phyloP scores from a whole-genome alignment of 164 flowering plant genomes.

The Paratinospora sagittata region DNA sequence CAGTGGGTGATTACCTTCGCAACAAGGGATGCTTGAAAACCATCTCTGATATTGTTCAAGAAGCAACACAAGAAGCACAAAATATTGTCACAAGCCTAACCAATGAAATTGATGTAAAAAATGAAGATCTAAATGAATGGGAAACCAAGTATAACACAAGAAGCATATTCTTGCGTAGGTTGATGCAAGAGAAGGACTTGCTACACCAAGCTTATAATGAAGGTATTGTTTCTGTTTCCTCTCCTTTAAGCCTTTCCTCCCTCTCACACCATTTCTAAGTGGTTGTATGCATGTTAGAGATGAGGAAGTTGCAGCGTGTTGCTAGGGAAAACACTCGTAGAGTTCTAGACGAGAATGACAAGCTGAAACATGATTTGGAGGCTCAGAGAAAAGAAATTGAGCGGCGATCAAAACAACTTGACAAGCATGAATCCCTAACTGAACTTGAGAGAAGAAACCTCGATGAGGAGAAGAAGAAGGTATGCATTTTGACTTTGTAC shows the following conservation, averaged over 20 bases:
- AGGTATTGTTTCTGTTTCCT: conserved; percentile 31
- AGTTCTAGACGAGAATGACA: conserved; percentile 46
- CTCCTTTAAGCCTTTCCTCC: not conserved
- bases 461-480: conserved; percentile 44
- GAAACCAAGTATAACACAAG: conserved; percentile 41
- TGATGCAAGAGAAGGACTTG: conserved; percentile 56
- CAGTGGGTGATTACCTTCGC: conserved; percentile 65
- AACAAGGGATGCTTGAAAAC: conserved; percentile 67
- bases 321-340: conserved; percentile 36
- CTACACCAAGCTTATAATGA: conserved; percentile 60
- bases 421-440: conserved; percentile 44
- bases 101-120: conserved; percentile 59
- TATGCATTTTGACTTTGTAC: no score
- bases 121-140: conserved; percentile 49
- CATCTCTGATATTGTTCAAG: conserved; percentile 56
- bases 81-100: conserved; percentile 61
- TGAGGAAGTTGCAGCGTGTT: conserved; percentile 4
- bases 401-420: conserved; percentile 28
- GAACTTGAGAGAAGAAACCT: conserved; percentile 57
- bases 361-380: conserved; percentile 31
- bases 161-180: conserved; percentile 25
- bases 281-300: conserved; percentile 5
- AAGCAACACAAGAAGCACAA: conserved; percentile 55
- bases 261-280: not conserved
- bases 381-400: conserved; percentile 38